Evolutionary conservation across 2,329 filamentous ascomycete genomes (phyloP).

Genomic region (Cercospora sp.): DNA sequence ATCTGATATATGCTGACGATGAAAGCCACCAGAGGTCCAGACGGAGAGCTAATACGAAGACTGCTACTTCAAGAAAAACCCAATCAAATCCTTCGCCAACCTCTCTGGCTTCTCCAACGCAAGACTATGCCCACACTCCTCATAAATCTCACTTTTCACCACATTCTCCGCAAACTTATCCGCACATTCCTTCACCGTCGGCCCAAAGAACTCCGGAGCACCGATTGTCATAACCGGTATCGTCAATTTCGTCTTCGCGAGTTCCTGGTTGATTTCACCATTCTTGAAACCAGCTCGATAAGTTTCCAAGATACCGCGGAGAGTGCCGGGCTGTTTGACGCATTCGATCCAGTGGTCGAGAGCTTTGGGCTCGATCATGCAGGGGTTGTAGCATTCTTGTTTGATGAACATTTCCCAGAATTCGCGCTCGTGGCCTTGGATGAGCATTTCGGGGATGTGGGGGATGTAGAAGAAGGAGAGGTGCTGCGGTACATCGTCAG

Average conservation of each 20-base stretch:
- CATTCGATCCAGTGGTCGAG: slow-evolving; percentile 40
- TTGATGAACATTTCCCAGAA: slow-evolving; percentile 47
- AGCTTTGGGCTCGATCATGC: slow-evolving; percentile 39
- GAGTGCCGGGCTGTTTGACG: slow-evolving; percentile 37
- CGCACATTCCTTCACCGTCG: slow-evolving; percentile 37
- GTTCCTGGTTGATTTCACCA: slow-evolving; percentile 35
- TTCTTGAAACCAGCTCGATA: slow-evolving; percentile 41
- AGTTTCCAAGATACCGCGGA: slow-evolving; percentile 41
- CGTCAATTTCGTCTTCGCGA: slow-evolving; percentile 36
- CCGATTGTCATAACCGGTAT: slow-evolving; percentile 41
- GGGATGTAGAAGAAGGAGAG: slow-evolving; percentile 41
- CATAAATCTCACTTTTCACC: slow-evolving; percentile 37
- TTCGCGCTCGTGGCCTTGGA: slow-evolving; percentile 42
- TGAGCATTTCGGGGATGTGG: slow-evolving; percentile 45
- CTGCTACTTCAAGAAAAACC: slow-evolving; percentile 29
- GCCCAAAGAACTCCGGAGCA: slow-evolving; percentile 42
- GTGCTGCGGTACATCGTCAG: slow-evolving; percentile 26
- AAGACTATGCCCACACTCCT: slow-evolving; percentile 41
- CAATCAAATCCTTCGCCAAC: slow-evolving; percentile 33
- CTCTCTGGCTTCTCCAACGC: slow-evolving; percentile 41
- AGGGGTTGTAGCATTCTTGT: slow-evolving; percentile 45
- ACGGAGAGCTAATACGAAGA: neutral
- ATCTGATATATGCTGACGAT: neutral
- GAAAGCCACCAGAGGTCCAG: neutral
- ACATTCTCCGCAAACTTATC: slow-evolving; percentile 37